Percentiles rank a stretch among this genome's conserved stretches.
Conservation (phyloP, 2,329 filamentous ascomycete species). For the Hymenoscyphus infarciens region DNA sequence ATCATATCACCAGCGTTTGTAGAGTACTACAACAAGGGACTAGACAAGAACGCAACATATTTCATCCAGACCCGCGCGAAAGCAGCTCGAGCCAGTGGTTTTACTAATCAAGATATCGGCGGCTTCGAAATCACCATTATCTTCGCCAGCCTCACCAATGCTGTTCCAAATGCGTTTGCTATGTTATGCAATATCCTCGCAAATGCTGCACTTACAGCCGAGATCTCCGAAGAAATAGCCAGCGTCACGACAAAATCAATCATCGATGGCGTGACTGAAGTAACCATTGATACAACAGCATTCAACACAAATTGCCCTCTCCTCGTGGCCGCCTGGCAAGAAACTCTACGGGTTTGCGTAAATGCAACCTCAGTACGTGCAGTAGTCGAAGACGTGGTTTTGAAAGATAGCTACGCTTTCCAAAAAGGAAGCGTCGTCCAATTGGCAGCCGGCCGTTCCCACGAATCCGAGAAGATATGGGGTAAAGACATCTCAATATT, state of each 20-base stretch:
- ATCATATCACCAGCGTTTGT: conserved; percentile 37
- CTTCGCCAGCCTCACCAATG: conserved; percentile 37
- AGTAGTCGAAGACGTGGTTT: conserved; percentile 41
- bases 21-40: conserved; percentile 30
- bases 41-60: conserved; percentile 31
- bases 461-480: conserved; percentile 42
- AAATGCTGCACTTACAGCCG: conserved; percentile 29
- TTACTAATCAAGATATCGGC: conserved; percentile 34
- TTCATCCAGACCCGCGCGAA: conserved; percentile 33
- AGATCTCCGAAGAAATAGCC: conserved; percentile 35
- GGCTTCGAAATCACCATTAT: conserved; percentile 37
- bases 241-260: conserved; percentile 20
- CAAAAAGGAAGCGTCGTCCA: conserved; percentile 43
- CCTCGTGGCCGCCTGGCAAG: conserved; percentile 44
- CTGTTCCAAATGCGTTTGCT: conserved; percentile 41
- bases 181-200: conserved; percentile 36
- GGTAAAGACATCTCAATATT: conserved; percentile 41
- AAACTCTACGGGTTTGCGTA: conserved; percentile 43
- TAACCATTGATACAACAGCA: conserved; percentile 31
- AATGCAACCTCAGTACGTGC: conserved; percentile 39
- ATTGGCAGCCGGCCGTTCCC: conserved; percentile 43
- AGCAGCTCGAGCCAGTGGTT: conserved; percentile 29
- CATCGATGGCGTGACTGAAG: conserved; percentile 14
- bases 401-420: conserved; percentile 41
- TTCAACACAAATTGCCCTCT: conserved; percentile 42